Evolutionary conservation across 176 grass and related monocot species (phyloP), one percentile per base, ranked within the genome.

Genomic region (Dactylis glomerata): DNA sequence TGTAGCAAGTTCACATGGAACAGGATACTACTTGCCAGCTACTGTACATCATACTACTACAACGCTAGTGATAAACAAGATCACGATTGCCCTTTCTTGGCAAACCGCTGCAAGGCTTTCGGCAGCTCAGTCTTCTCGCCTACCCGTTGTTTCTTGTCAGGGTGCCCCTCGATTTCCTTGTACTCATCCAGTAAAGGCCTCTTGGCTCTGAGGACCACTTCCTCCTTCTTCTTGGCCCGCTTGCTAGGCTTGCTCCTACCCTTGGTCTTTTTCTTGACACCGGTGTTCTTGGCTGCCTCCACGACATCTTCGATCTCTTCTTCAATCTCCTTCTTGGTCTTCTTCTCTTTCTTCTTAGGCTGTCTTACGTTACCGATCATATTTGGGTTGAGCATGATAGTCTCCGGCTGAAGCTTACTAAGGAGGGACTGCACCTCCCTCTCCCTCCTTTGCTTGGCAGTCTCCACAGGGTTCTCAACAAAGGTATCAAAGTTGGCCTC

Each of bases 241-340:
- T 93, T 98, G 78, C 93, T 98, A 7, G 96, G 91, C 67, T 98
- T 98, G 77, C 77, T 95, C 83, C 93, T 98, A 70, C 96, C 93
- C 85, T 98, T 98, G 9, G 96, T 98, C 64, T 98, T 98, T 33
- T 98, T 98, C 89, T 95, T 95, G 6, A 87, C 20, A 65, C 68
- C 44, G n/a, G 46, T 83, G 42, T 80, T 85, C 75, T 98, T 98
- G 40, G 91, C 86, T 0, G 84, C 81, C 54, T 92, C 80, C 2
- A 95, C 49, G 22, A 83, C 93, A 20, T 69, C 71, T 77, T 94
- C 93, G 75, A 95, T 92, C 69, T 89, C 87, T 16, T 89, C 85
- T 51, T 94, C 83, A 14, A 73, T 87, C 78, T 94, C 86, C 23
- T 92, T 87, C 74, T 87, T 95, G 44, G 77, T 87, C 20, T 41